Evolutionary conservation across 164 flowering plant species (phyloP), one percentile per base, ranked within the genome.

Genomic region (Akebia trifoliata): DNA sequence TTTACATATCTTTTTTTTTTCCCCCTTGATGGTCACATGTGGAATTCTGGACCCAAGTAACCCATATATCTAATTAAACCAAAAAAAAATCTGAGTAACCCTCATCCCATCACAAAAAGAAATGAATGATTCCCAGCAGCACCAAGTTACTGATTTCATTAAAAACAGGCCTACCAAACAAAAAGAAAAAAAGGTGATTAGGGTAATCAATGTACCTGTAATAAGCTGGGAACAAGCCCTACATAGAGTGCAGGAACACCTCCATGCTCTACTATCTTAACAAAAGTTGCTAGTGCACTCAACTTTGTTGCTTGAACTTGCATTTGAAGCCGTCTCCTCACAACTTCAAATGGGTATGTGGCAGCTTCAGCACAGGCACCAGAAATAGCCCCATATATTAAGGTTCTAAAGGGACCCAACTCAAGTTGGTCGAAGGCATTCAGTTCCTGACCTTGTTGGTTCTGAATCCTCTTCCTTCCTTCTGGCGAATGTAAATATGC

Each of bases 311-410:
- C 75, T 63, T 71, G 86, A 30, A 73, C 82, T 80, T 93, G 98
- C 81, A 89, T 32, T 52, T 90, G 98, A 37, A 93, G 90, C 71
- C 62, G 94, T 66, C 95, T 85, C 62, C 95, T 82, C 52, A 90
- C 81, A 38, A 87, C 97, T 76, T 89, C 98, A 81, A 87, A 89
- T 6, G 97, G 98, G 63, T 93, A 89, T 2, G 98, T 93, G 3
- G 94, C 89, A 61, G 78, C 94, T 72, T 93, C 98, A 12, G 98
- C 85, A 77, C 95, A 89, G 43, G 94, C 93, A 69, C 98, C 98
- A 53, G 98, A 69, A 69, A 93, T 71, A 18, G 98, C 98, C 58
- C 98, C 98, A 69, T 87, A 77, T 1, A 90, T 50, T 30, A 93
- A 68, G 14, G 97, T 93, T 65, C 97, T 80, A 11, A 85, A 14